Evolutionary conservation across 345 rosid genomes (phyloP), one percentile per base, ranked within the genome.

Genomic region (Acer yangbiense): DNA sequence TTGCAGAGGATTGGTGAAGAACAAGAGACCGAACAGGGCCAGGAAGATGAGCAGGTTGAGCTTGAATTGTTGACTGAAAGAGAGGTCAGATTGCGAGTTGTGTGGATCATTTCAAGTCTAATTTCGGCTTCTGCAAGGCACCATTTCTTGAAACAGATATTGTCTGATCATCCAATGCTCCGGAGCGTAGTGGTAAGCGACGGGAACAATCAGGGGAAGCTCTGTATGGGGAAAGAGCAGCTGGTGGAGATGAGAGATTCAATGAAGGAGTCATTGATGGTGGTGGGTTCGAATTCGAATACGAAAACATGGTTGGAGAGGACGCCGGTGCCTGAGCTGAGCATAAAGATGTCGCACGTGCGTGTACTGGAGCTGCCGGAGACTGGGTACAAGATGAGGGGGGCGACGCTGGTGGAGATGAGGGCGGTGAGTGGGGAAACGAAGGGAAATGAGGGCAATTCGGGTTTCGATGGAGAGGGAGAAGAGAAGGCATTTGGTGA

Each of bases 391-490:
- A 77, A 79, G 58, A 83, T 83, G 86, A 78, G 18, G 57, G 90
- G 88, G 43, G 90, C 90, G 20, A 87, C 92, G 3, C 80, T 87
- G 1, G 75, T 83, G 9, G 62, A 77, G 65, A 77, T 87, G 71
- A 72, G 50, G 17, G 87, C 92, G 9, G 82, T 57, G 39, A 69
- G 58, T 58, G 73, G 71, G 1, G 27, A 6, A n/a, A 44, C 9
- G 25, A 21, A 62, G 72, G 64, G 6, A 4, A 70, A 3, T 2
- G 46, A 35, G 4, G 69, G 18, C 7, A 74, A 66, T 29, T n/a
- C 58, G 6, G 14, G 68, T 11, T 72, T 69, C 44, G 78, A 79
- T 17, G 74, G 57, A 20, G 82, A 74, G 7, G 74, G 70, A 16
- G 72, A 76, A 61, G 78, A 44, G 29, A 54, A 67, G 54, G 84